phyloP scores from a whole-genome alignment of 2,329 filamentous ascomycete genomes.

The Paracamarosporium sp. region DNA sequence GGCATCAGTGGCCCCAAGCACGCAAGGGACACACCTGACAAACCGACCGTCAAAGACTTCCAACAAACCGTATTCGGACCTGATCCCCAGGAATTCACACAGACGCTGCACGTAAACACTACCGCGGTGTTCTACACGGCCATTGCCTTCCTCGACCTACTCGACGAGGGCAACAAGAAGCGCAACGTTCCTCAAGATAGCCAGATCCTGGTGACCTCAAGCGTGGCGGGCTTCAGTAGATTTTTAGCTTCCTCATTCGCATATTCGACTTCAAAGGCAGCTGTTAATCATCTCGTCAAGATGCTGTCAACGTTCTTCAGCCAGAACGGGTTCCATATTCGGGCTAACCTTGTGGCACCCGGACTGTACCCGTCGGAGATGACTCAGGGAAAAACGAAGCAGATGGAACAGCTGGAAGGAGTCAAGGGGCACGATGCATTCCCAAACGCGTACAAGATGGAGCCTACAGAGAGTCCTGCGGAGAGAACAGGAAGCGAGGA shows the following conservation, averaged over 20 bases:
- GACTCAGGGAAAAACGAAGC: constrained; percentile 14
- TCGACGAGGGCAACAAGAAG: constrained; percentile 48
- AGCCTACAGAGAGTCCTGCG: constrained; percentile 52
- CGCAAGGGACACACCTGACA: constrained; percentile 22
- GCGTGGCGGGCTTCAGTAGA: constrained; percentile 25
- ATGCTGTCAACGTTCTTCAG: constrained; percentile 53
- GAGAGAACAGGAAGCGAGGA: constrained; percentile 65
- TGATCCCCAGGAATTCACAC: constrained; percentile 30
- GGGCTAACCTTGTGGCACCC: constrained; percentile 59
- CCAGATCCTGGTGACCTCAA: constrained; percentile 30
- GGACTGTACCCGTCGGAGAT: constrained; percentile 43
- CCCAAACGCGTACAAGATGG: constrained; percentile 9
- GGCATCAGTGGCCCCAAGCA: constrained; percentile 23
- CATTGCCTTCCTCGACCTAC: constrained; percentile 49
- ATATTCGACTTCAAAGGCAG: constrained; percentile 52
- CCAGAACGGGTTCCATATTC: constrained; percentile 48
- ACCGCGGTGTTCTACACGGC: constrained; percentile 51
- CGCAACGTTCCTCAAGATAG: constrained; percentile 17
- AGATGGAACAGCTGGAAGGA: constrained; percentile 9
- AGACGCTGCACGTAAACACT: constrained; percentile 50
- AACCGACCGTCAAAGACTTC: constrained; percentile 16
- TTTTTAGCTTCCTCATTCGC: constrained; percentile 22
- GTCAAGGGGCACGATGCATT: background rate
- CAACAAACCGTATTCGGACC: background rate
- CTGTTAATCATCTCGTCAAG: constrained; percentile 57